Conservation (phyloP, 164 flowering plant genomes). For the Stephania japonica region DNA sequence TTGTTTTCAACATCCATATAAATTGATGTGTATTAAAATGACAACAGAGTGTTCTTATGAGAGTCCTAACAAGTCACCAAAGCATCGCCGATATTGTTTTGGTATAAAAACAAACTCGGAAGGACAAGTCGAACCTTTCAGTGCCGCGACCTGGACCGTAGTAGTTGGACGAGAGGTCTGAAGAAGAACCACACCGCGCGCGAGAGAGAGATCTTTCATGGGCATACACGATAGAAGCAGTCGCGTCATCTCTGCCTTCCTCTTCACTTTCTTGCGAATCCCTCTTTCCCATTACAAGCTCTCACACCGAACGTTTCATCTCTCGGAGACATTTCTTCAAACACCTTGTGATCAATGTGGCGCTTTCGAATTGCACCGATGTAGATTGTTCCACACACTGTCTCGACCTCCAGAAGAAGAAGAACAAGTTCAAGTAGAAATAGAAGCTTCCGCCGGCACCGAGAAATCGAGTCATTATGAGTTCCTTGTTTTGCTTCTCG, state of each 20-base stretch:
- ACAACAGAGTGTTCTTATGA: too few relatives aligned
- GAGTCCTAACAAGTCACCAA: too few relatives aligned
- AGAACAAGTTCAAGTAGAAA: not conserved
- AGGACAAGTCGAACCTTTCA: not conserved
- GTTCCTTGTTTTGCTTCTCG: not conserved
- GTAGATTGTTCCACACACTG: conserved; percentile 25
- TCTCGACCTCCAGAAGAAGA: not conserved
- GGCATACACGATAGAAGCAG: conserved; percentile 8
- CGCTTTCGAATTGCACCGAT: not conserved
- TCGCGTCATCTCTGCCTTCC: conserved; percentile 7
- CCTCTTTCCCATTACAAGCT: conserved; percentile 14
- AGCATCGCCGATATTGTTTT: too few relatives aligned
- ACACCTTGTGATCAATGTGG: conserved; percentile 3
- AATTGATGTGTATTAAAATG: too few relatives aligned
- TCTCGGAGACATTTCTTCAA: conserved; percentile 21
- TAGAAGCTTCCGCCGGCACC: not conserved
- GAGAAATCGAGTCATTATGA: not conserved
- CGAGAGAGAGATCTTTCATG: conserved; percentile 7
- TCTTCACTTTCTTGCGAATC: conserved; percentile 15
- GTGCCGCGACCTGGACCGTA: conserved; percentile 7
- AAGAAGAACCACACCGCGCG: not conserved
- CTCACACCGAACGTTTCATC: not conserved
- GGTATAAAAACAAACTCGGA: not conserved
- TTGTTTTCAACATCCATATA: too few relatives aligned
- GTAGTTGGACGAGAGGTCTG: too few relatives aligned